phyloP scores from a whole-genome alignment of 257 asterid species.

The Craterostigma plantagineum region DNA sequence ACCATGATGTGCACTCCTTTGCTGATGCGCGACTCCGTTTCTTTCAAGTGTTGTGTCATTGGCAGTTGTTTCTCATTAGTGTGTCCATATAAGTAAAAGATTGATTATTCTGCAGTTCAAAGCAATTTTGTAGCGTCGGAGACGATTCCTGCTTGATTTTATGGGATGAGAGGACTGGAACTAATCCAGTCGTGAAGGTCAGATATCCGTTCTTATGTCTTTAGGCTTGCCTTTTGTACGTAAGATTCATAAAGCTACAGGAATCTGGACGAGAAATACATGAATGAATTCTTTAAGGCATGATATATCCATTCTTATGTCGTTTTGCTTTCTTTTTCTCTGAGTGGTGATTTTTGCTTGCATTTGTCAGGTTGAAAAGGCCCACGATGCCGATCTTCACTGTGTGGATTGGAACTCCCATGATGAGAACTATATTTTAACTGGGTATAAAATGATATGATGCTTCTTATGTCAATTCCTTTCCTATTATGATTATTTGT shows the following conservation, averaged over 20 bases:
- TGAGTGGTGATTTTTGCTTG: conserved; percentile 5
- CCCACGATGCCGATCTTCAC: conserved; percentile 91
- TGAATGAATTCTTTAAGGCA: no score
- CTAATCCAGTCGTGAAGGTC: conserved; percentile 64
- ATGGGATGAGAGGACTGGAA: conserved; percentile 88
- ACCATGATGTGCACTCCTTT: no score
- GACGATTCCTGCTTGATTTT: conserved; percentile 93
- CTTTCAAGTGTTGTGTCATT: no score
- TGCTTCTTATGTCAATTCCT: conserved; percentile 1
- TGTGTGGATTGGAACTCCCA: conserved; percentile 98
- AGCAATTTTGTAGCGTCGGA: conserved; percentile 98
- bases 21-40: no score
- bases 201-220: conserved; percentile 13
- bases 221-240: background rate
- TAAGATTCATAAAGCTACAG: no score
- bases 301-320: no score
- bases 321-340: background rate
- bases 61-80: conserved; percentile 4
- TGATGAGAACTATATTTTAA: conserved; percentile 68
- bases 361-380: conserved; percentile 75
- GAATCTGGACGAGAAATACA: no score
- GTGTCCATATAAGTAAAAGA: conserved; percentile 12
- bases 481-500: no score
- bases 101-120: conserved; percentile 40
- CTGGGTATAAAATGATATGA: conserved; percentile 40